phyloP scores from a whole-genome alignment of 306 rosid species.

The Parietaria judaica region DNA sequence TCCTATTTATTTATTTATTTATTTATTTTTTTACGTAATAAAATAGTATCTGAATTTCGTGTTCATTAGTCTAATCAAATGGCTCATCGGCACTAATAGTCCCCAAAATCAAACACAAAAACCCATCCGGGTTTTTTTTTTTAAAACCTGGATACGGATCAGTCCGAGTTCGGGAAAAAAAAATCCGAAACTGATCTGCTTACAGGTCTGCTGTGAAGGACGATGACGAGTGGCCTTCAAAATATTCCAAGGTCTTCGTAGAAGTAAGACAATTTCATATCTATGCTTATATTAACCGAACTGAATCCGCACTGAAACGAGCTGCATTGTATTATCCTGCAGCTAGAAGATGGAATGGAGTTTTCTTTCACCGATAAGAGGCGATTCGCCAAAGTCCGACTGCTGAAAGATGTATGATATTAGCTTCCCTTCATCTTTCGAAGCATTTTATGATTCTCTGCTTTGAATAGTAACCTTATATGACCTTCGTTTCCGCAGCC shows the following conservation, averaged over 20 bases:
- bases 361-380: slow-evolving; percentile 97
- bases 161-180: no score
- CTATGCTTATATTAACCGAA: neutral
- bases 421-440: slow-evolving; percentile 9
- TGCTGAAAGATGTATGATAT: slow-evolving; percentile 58
- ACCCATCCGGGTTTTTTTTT: no score
- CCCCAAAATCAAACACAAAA: no score
- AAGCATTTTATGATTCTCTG: slow-evolving; percentile 2
- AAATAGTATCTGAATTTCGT: no score
- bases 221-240: slow-evolving; percentile 86
- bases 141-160: no score
- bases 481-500: slow-evolving; percentile 44
- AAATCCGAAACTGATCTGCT: no score
- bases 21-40: no score
- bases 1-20: no score
- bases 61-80: no score
- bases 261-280: slow-evolving; percentile 44
- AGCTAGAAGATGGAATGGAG: slow-evolving; percentile 92
- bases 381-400: slow-evolving; percentile 88
- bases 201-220: slow-evolving; percentile 83
- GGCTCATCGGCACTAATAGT: no score
- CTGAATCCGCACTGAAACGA: neutral
- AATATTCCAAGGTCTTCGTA: slow-evolving; percentile 70
- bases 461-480: neutral
- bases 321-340: slow-evolving; percentile 21